Base-by-base conservation (phyloP, 1,284 basidiomycete genomes). In the Meripilus lineatus region DNA sequence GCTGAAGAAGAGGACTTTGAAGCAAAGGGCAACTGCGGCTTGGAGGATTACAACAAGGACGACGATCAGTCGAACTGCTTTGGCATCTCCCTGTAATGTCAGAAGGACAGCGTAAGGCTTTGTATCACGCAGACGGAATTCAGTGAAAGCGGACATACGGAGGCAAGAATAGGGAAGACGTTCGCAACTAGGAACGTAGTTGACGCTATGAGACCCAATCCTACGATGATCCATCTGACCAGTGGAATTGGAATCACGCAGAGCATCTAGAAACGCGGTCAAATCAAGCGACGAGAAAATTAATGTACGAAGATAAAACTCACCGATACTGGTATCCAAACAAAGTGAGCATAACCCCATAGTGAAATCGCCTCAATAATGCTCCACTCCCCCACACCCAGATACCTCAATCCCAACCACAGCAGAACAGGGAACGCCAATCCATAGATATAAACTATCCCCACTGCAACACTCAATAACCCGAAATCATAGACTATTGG, bases 1-100 rank as follows among this genome's bases (percentile, higher is more conserved):
- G 60, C 79, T 84, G 70, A 94, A 94, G 70, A 94, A 94, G 25
- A 93, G 64, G 17, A 91, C 68, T 62, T 93, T 90, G 74, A 94
- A 89, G 10, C 84, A 77, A 21, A 94, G 69, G 0, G 91, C 89
- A 45, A 93, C 67, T 1, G 67, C 85, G 1, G 77, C 76, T 55
- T 94, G 90, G 10, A 93, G 64, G 1, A 70, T 67, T 0, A 75
- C 82, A 24, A 93, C 72, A 15, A 79, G 63, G 42, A 94, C 67
- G 51, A 94, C 83, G 36, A 95, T 65, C 4, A 92, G 75, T 18
- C 90, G 81, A 0, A 84, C 81, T 5, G 89, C 75, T 61, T 93
- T 93, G 50, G 87, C 81, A 60, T 93, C 89, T 25, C 86, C 84
- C 83, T 89, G 52, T n/a, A 14, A 21, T 20, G 40, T 48, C 41